phyloP scores from a whole-genome alignment of 768 basidiomycete genomes.

The Strobilomyces confusus region DNA sequence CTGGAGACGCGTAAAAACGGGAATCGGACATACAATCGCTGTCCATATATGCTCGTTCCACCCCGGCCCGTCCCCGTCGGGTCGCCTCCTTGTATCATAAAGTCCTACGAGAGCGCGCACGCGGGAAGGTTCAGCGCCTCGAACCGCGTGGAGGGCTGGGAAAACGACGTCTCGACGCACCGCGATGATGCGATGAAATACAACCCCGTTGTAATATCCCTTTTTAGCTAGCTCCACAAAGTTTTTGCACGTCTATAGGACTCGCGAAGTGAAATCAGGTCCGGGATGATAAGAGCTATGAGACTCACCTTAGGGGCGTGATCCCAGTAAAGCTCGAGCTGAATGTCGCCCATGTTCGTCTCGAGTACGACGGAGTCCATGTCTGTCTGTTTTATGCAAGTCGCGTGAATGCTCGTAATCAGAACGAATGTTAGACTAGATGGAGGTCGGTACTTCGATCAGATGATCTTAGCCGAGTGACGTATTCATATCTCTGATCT shows the following conservation, averaged over 20 bases:
- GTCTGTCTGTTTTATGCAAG: no score
- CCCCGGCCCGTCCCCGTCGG: slow-evolving; percentile 95
- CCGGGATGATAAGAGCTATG: neutral
- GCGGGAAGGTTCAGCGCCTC: neutral
- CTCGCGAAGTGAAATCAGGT: neutral
- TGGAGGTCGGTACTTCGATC: no score
- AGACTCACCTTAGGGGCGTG: slow-evolving; percentile 70
- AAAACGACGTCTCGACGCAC: slow-evolving; percentile 42
- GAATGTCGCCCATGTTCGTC: slow-evolving; percentile 82
- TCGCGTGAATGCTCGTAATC: no score
- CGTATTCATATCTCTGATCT: no score
- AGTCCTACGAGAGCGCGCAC: slow-evolving; percentile 54
- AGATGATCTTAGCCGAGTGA: no score
- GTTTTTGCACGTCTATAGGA: slow-evolving; percentile 84
- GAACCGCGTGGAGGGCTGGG: no score
- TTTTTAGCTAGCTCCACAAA: slow-evolving; percentile 87
- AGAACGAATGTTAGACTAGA: no score
- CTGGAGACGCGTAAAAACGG: slow-evolving; percentile 3
- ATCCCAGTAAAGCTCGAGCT: slow-evolving; percentile 89
- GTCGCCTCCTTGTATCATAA: slow-evolving; percentile 96
- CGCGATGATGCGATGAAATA: slow-evolving; percentile 90
- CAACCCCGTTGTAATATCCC: slow-evolving; percentile 87
- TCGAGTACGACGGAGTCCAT: slow-evolving; percentile 64
- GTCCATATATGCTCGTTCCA: slow-evolving; percentile 84
- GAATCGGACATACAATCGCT: slow-evolving; percentile 63